Base-by-base conservation (phyloP, 768 basidiomycete species). In the Porphyrellus cyaneotinctus region DNA sequence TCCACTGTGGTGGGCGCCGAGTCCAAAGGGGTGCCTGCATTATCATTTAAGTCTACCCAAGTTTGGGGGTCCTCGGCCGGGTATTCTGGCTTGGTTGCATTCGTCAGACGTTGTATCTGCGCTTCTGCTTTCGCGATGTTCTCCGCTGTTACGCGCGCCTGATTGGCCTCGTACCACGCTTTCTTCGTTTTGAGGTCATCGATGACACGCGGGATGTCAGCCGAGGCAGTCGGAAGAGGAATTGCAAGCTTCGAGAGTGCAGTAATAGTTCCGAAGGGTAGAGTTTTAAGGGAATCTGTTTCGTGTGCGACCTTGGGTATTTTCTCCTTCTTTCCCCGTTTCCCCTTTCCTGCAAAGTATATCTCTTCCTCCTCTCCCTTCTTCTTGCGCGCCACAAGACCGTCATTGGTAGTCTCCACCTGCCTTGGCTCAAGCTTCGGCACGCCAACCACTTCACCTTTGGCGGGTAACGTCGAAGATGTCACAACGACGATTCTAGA, bases 151-250 rank as follows among this genome's bases (percentile, higher is more conserved):
- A 80, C 81, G 22, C 82, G 83, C 24, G 80, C 81, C 70, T 95
- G 93, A 73, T 98, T 98, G 30, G 90, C 95, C 68, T 88, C 84
- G 64, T 84, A 97, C 93, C 94, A 98, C 22, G 85, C 78, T 75
- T 94, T 94, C 80, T 98, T 99, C 46, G 83, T 90, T 70, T 88
- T 88, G 52, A 99, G 78, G 67, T 97, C 91, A 64, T 91, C 88
- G 51, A 98, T 77, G 43, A 92, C 82, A 48, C 91, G 88, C 49
- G 85, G 79, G 31, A 94, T 79, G 58, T 99, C 95, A 6, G 78
- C 74, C 37, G 78, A 69, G 12, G 86, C 85, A 17, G 82, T 77
- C 0, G 97, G 97, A 23, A 94, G 90, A 23, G 93, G 86, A 63
- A 99, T 98, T 31, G 92, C 91, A 37, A 98, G 78, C 15, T 81